Base-by-base conservation (phyloP, 169 alveolate genomes). In the Theileria equi region DNA sequence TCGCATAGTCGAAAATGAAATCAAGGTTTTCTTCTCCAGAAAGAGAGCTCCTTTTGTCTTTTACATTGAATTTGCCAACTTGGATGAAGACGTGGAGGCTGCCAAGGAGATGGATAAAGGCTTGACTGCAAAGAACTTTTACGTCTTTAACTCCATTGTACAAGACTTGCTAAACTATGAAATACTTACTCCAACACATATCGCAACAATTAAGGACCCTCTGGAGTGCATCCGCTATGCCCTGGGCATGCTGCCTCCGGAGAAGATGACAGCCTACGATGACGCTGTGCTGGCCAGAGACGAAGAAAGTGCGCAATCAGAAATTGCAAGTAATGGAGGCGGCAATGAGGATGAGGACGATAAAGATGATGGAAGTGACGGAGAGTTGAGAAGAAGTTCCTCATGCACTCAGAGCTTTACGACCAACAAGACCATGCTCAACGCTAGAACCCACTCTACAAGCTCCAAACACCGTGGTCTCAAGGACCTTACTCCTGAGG, bases 1-100 rank as follows among this genome's bases (percentile, higher is more conserved):
- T 29, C 72, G 92, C 21, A 78, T 92, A 35, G 85, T 82, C 25
- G 83, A 81, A 36, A 84, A 74, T 41, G 96, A 92, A 53, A 72
- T 90, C 36, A 84, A 84, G 57, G 88, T 90, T 45, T 90, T 89
- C 82, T 78, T 84, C 32, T 88, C 95, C 16, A 88, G 84, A 47
- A 90, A 88, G 48, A 77, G 96, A 19, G 95, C 94, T 5, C 96
- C 95, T 5, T 92, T 89, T 60, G 77, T 92, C 45, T 73, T 92
- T 41, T 85, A 86, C 52, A 71, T 91, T 26, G 96, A 92, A 64
- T 88, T 91, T 61, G 95, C 94, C 16, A 92, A 92, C 66, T 68
- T 92, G 43, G 96, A 92, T 52, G 96, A 92, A 50, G 92, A 85
- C 41, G 76, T 85, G 25, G 69, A 76, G 28, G 26, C 64, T 19